Evolutionary conservation across 164 flowering plant species (phyloP).

Genomic region (Kalanchoe fedtschenkoi): DNA sequence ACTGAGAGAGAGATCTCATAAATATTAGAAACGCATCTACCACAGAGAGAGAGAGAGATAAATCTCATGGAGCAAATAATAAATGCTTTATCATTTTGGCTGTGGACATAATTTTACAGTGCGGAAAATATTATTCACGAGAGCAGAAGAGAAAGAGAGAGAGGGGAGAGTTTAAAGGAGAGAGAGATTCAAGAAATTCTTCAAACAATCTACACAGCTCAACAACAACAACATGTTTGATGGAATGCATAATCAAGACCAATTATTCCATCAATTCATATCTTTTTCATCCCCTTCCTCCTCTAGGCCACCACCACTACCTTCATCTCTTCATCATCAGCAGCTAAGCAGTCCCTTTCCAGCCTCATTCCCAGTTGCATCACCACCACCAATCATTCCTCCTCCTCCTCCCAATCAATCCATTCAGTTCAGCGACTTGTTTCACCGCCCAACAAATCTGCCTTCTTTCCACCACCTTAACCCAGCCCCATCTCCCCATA

Average conservation of each 20-base stretch:
- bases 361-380: neutral
- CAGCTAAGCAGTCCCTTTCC: neutral
- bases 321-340: neutral
- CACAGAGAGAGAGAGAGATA: neutral
- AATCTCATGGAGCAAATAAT: neutral
- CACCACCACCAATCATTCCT: no score
- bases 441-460: conserved; percentile 4
- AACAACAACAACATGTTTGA: conserved; percentile 3
- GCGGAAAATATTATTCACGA: neutral
- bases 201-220: neutral
- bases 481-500: neutral
- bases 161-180: neutral
- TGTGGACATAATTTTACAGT: neutral
- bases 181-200: neutral
- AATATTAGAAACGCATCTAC: neutral
- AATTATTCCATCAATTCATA: conserved; percentile 6
- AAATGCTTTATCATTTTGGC: neutral
- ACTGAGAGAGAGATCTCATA: neutral
- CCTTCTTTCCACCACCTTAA: neutral
- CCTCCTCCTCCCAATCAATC: neutral
- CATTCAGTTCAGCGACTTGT: neutral
- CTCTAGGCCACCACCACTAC: conserved; percentile 1
- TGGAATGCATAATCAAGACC: conserved; percentile 4
- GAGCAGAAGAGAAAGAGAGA: no score
- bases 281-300: conserved; percentile 1